Conservation (phyloP, 2,329 filamentous ascomycete genomes). For the Annulohypoxylon truncatum region DNA sequence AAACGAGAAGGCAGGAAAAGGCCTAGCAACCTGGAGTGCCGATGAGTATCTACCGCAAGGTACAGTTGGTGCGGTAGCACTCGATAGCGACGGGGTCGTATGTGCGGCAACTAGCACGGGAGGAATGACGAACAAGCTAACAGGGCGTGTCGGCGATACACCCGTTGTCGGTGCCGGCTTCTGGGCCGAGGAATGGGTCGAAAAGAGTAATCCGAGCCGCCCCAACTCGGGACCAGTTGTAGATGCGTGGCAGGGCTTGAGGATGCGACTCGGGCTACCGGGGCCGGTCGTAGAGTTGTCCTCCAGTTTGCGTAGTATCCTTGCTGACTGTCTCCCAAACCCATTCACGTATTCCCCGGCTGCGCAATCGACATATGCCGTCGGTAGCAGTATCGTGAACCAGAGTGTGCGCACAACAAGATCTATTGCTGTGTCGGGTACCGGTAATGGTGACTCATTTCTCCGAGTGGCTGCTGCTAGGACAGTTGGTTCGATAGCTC, state of each 20-base stretch:
- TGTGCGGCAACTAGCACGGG: constrained; percentile 77
- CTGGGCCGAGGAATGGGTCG: constrained; percentile 87
- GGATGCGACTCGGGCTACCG: constrained; percentile 33
- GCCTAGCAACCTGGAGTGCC: constrained; percentile 65
- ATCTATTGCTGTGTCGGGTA: constrained; percentile 75
- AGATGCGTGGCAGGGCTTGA: constrained; percentile 38
- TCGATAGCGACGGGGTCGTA: constrained; percentile 80
- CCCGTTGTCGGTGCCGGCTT: constrained; percentile 86
- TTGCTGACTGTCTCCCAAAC: constrained; percentile 71
- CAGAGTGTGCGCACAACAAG: constrained; percentile 52
- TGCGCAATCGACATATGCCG: not conserved
- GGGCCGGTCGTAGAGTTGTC: constrained; percentile 56
- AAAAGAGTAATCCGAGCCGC: constrained; percentile 55
- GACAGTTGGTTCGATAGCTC: constrained; percentile 77
- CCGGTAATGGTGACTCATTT: constrained; percentile 91
- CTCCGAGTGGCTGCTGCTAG: constrained; percentile 76
- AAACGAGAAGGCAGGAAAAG: constrained; percentile 57
- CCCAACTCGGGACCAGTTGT: constrained; percentile 4
- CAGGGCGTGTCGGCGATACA: constrained; percentile 87
- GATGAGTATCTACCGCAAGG: constrained; percentile 82
- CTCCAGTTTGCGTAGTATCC: constrained; percentile 58
- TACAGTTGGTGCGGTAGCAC: constrained; percentile 83
- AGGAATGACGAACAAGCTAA: constrained; percentile 88
- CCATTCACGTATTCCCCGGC: constrained; percentile 56
- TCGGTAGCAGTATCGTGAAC: not conserved